Percentiles rank a stretch among this genome's conserved stretches.
phyloP scores from a whole-genome alignment of 2,329 filamentous ascomycete genomes.

The Pestalotiopsis sp. region DNA sequence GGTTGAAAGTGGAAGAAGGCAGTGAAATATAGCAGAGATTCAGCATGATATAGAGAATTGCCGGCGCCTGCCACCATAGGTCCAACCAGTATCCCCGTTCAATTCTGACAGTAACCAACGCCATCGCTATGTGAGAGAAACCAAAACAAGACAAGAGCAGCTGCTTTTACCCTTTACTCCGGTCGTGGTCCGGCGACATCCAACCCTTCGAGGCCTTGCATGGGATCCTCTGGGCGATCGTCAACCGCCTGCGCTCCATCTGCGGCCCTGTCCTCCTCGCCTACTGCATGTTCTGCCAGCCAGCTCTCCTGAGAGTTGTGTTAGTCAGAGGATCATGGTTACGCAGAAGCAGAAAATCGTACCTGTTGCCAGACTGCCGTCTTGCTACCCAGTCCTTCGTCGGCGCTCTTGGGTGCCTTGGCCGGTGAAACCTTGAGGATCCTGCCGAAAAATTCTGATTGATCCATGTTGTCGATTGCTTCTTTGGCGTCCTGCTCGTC shows the following conservation, averaged over 20 bases:
- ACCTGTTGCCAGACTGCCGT: slow-evolving; percentile 98
- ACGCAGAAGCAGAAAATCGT: slow-evolving; percentile 29
- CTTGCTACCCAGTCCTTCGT: slow-evolving; percentile 88
- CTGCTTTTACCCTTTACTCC: slow-evolving; percentile 50
- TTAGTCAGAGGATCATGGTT: slow-evolving; percentile 20
- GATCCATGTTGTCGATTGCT: slow-evolving; percentile 99
- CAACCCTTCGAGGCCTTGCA: slow-evolving; percentile 92
- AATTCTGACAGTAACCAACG: slow-evolving; percentile 26
- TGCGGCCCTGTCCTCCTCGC: slow-evolving; percentile 72
- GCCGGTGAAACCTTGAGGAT: slow-evolving; percentile 91
- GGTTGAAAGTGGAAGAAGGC: slow-evolving; percentile 15
- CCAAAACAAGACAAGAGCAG: slow-evolving; percentile 18
- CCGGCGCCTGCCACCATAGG: slow-evolving; percentile 19
- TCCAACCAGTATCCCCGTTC: background rate
- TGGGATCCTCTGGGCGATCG: slow-evolving; percentile 74
- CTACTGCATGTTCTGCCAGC: slow-evolving; percentile 84
- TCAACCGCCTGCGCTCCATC: slow-evolving; percentile 57
- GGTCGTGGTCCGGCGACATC: slow-evolving; percentile 92
- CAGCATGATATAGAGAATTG: slow-evolving; percentile 26
- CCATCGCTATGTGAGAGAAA: slow-evolving; percentile 33
- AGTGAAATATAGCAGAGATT: slow-evolving; percentile 27
- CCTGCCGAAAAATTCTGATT: slow-evolving; percentile 90
- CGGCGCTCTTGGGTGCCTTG: slow-evolving; percentile 86
- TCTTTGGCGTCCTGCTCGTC: slow-evolving; percentile 83
- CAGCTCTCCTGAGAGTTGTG: slow-evolving; percentile 75